Evolutionary conservation across 2,329 filamentous ascomycete species (phyloP).

Genomic region (Neurospora sp.): DNA sequence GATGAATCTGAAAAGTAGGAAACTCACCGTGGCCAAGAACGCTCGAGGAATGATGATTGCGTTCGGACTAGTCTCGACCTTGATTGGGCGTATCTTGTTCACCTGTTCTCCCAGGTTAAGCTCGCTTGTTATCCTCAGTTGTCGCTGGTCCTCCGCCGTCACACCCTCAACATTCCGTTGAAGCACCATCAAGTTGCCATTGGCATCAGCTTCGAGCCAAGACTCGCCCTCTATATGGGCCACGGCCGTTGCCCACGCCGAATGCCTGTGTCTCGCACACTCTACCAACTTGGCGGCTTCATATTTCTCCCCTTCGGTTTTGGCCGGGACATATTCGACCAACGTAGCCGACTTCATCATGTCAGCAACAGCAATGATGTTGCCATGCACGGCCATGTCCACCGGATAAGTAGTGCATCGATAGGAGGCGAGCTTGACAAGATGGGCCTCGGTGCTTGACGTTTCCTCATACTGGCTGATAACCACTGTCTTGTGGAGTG

Average conservation of each 20-base stretch:
- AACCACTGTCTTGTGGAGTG: conserved; percentile 77
- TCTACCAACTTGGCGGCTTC: conserved; percentile 58
- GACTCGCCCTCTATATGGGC: conserved; percentile 61
- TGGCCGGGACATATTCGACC: conserved; percentile 56
- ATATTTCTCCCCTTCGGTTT: conserved; percentile 30
- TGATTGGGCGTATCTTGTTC: conserved; percentile 71
- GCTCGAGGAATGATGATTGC: conserved; percentile 70
- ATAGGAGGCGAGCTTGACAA: conserved; percentile 67
- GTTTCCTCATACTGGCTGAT: conserved; percentile 47
- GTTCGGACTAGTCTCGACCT: conserved; percentile 53
- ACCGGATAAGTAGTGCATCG: conserved; percentile 77
- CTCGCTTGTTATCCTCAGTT: conserved; percentile 67
- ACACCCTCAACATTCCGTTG: conserved; percentile 62
- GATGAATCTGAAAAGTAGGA: neutral
- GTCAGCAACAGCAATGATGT: conserved; percentile 75
- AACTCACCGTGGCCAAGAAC: conserved; percentile 75
- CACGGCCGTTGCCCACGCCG: conserved; percentile 73
- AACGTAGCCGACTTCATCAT: conserved; percentile 88
- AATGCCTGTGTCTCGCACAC: conserved; percentile 70
- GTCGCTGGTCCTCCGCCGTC: conserved; percentile 61
- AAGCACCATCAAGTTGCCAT: conserved; percentile 82
- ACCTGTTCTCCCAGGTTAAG: conserved; percentile 87
- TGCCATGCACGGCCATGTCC: conserved; percentile 64
- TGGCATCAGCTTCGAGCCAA: conserved; percentile 76
- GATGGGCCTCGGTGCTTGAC: conserved; percentile 42